Evolutionary conservation across 257 asterid species (phyloP).

Genomic region (Solanum pinnatisectum): DNA sequence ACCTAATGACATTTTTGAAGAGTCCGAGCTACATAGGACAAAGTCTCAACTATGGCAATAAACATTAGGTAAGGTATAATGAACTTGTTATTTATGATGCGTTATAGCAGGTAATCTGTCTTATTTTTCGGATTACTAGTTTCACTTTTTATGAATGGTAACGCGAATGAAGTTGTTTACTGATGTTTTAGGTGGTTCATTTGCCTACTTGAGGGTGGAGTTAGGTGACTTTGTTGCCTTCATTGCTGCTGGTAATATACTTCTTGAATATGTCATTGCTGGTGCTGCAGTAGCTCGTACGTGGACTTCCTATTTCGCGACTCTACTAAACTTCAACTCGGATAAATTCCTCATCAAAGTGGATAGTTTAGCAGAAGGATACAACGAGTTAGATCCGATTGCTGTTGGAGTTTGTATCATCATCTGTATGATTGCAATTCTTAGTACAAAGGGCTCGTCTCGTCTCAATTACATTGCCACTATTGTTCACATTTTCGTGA

Average conservation of each 20-base stretch:
- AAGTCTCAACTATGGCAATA: not conserved
- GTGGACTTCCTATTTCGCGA: not conserved
- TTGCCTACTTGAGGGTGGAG: not conserved
- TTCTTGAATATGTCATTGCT: not conserved
- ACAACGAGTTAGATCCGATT: not conserved
- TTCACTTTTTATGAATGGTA: not conserved
- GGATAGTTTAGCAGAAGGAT: not conserved
- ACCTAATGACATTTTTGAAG: not conserved
- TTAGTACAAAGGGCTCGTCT: conserved; percentile 1
- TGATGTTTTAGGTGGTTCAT: not conserved
- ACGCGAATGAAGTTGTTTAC: not conserved
- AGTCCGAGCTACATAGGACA: not conserved
- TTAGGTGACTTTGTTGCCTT: not conserved
- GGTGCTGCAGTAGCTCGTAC: conserved; percentile 6
- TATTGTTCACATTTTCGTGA: not conserved
- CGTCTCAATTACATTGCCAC: not conserved
- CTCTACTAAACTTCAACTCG: not conserved
- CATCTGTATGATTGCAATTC: not conserved
- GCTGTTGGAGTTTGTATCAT: not conserved
- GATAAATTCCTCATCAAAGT: not conserved
- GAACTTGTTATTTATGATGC: not conserved
- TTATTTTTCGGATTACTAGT: not conserved
- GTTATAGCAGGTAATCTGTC: not conserved
- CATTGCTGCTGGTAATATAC: conserved; percentile 2
- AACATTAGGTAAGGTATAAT: not conserved